phyloP scores from a whole-genome alignment of 2,329 filamentous ascomycete genomes.

The Trichoderma sp. region DNA sequence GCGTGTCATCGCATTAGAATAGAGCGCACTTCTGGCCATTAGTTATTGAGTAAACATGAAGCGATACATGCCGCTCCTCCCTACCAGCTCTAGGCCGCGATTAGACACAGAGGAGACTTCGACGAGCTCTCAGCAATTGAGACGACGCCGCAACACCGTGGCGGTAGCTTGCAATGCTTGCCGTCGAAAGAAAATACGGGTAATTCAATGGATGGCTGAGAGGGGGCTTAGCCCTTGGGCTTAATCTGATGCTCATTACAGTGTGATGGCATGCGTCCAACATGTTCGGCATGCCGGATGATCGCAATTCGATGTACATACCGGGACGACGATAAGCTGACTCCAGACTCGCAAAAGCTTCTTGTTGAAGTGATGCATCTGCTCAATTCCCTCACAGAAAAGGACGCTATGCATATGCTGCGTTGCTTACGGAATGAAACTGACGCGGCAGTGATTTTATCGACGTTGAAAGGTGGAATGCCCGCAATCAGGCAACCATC shows the following conservation, averaged over 20 bases:
- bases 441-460: slow-evolving; percentile 25
- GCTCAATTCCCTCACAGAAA: slow-evolving; percentile 25
- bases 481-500: not conserved
- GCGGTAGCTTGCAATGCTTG: slow-evolving; percentile 9
- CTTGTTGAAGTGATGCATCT: slow-evolving; percentile 28
- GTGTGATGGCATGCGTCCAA: slow-evolving; percentile 26
- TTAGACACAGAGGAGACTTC: not conserved
- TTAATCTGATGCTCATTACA: not conserved
- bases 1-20: not conserved
- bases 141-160: not conserved
- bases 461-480: slow-evolving; percentile 21
- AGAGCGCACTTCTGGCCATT: not conserved
- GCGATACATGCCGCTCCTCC: not conserved
- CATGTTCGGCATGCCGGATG: slow-evolving; percentile 22
- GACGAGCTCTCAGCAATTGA: not conserved
- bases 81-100: not conserved
- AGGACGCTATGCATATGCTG: slow-evolving; percentile 24
- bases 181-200: slow-evolving; percentile 6
- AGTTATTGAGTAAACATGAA: not conserved
- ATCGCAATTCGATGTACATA: slow-evolving; percentile 21
- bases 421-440: slow-evolving; percentile 23
- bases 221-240: not conserved
- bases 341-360: slow-evolving; percentile 11
- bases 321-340: slow-evolving; percentile 21
- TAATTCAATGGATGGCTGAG: not conserved